Evolutionary conservation across 257 asterid species (phyloP), one percentile per base, ranked within the genome.

Genomic region (Ilex asprella): DNA sequence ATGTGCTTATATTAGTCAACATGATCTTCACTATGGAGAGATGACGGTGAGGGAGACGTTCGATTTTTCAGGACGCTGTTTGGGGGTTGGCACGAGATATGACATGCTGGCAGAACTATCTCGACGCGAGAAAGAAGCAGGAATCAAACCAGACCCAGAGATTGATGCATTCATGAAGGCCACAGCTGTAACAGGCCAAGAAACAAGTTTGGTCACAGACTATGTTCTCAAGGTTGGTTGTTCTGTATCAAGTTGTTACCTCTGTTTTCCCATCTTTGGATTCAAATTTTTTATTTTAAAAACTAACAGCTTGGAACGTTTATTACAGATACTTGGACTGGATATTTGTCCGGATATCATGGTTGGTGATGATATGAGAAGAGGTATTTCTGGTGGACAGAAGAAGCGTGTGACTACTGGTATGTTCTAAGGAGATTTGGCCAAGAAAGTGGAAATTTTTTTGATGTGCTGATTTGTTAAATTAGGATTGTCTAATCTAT

Each of bases 11-110:
- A 67, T 81, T 10, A 66, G 80, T 51, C 82, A 78, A 27, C 82
- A 75, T 30, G 84, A 81, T 59, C 65, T 81, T 46, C 87, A 78
- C 27, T 73, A 62, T 14, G 87, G 87, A 39, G 82, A 78, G 74
- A 78, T 81, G 84, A 81, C 87, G 0, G 87, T 78, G 69, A 70
- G 84, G 54, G 87, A 81, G 81, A 81, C 84, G 7, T 41, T 81
- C 2, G 81, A 81, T 66, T 81, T 81, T 64, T 73, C 84, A 0
- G 75, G 66, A 7, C 82, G 79, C n/a, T 81, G 84, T 62, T 46
- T 78, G 63, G 87, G 87, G 2, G 77, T 73, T 15, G 87, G 84
- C 1, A 12, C 74, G 0, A 60, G 84, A 16, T 73, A 70, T 27
- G 76, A 76, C n/a, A 10, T 59, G 50, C 32, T 81, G 56, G 79